Base-by-base conservation (phyloP, 1,139 yeast species). In the Nakaseomyces sp. region DNA sequence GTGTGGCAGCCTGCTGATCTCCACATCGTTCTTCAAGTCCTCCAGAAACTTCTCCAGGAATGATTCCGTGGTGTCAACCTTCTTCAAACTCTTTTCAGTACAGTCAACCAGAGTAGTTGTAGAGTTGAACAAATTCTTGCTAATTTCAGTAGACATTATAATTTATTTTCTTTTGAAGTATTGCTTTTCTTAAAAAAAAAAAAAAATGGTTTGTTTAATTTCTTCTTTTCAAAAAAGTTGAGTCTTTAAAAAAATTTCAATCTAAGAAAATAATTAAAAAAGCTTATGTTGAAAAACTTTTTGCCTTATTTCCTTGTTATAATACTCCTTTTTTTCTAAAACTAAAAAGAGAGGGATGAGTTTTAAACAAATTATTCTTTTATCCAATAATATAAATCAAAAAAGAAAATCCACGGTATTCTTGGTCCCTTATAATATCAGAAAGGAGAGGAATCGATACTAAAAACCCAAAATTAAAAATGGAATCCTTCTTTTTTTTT, bases 1-100 rank as follows among this genome's bases (percentile, higher is more conserved):
- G 47, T 57, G 60, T 26, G 59, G 60, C 26, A 51, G 39, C 19
- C 36, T 35, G 12, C 38, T 18, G 18, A 47, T 44, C 8, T 45
- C 44, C 6, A 44, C 50, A 26, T 47, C 47, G 13, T 42, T 30
- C 39, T 45, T 46, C 17, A 49, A 30, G 9, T 37, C 28, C 19
- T 29, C 31, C 24, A 46, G 24, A 24, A 43, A 43, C 22, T 41
- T 13, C 18, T 35, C 38, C 28, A 18, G 36, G n/a, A 31, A 18
- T 10, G 22, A 25, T 13, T 30, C 20, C 8, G 16, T 42, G 33
- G 28, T 39, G 13, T 47, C 47, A 22, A 45, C 44, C 13, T 30
- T 37, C 10, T 38, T 26, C 15, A 40, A 39, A 20, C 30, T 33
- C 29, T 26, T 26, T 9, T 31, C 43, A 6, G 43, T 17, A 5